Base-by-base conservation (phyloP, 73 alveolate genomes). In the Paramecium bursaria region DNA sequence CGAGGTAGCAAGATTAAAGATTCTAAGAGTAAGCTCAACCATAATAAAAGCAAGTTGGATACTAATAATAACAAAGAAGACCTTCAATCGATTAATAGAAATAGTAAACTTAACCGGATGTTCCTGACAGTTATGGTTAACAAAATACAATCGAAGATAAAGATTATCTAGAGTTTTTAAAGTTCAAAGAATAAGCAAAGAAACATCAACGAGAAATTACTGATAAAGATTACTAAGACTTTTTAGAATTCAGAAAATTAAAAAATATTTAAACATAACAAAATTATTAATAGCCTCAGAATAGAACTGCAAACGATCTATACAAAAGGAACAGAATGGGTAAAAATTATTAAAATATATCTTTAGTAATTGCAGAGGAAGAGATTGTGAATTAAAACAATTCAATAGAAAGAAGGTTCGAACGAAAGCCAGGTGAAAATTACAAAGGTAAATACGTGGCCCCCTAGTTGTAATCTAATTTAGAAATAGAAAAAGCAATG, bases 401-500 rank as follows among this genome's bases (percentile, higher is more conserved):
- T 30, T 57, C 33, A 1, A 57, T 30, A n/a, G 76, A 57, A 30
- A 57, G 48, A 3, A 57, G 33, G 15, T 57, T 57, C 33, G 76
- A 57, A 29, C 27, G 76, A 26, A 57, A 57, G 17, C 76, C 76
- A 3, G 76, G 52, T 29, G 76, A 57, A 15, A 57, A 57, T 57
- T 57, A 57, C 51, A 57, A 17, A 57, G 27, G 11, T 23, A 57
- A 57, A 57, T 57, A 57, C 30, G 76, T 57, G 3, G 51, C 52
- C 4, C 76, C 50, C 13, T 27, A 57, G 15, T 57, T 57, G 3
- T 48, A 57, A 9, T 14, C 76, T 0, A 57, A 57, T 29, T 11
- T 57, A n/a, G 76, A 57, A 23, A 57, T 57, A n/a, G 19, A 57
- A 57, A 57, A 30, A n/a, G 76, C 76, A 13, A 57, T 57, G 76